Percentiles rank a stretch among this genome's conserved stretches.
Evolutionary conservation across 2,329 filamentous ascomycete genomes (phyloP).

Genomic region (Proliferodiscus dingleyae): DNA sequence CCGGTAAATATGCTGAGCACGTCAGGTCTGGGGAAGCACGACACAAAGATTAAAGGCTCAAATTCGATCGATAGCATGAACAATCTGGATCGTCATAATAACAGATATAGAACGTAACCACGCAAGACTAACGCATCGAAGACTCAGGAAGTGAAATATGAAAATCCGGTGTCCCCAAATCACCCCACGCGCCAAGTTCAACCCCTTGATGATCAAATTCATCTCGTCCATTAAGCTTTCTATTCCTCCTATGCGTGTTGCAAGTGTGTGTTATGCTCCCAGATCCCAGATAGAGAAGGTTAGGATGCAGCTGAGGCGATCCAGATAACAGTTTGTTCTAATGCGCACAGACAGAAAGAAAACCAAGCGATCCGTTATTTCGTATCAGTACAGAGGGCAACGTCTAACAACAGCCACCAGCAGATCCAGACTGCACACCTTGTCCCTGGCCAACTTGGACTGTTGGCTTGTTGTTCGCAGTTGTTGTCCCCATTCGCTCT

Average conservation of each 20-base stretch:
- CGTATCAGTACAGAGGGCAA: slow-evolving; percentile 14
- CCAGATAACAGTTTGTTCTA: slow-evolving; percentile 30
- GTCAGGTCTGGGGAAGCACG: too few relatives aligned
- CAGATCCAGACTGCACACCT: slow-evolving; percentile 83
- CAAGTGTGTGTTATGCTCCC: slow-evolving; percentile 23
- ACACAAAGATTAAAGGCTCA: slow-evolving; percentile 32
- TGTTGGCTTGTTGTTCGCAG: slow-evolving; percentile 94
- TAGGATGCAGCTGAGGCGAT: slow-evolving; percentile 28
- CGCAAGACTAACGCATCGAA: slow-evolving; percentile 10
- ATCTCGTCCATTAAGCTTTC: slow-evolving; percentile 30
- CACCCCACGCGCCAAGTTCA: slow-evolving; percentile 25
- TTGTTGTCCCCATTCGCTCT: slow-evolving; percentile 97
- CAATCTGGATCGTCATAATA: slow-evolving; percentile 17
- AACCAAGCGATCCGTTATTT: slow-evolving; percentile 22
- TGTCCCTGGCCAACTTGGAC: slow-evolving; percentile 94
- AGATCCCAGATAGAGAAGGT: slow-evolving; percentile 16
- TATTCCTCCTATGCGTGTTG: slow-evolving; percentile 23
- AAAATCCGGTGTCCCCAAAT: slow-evolving; percentile 20
- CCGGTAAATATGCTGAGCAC: too few relatives aligned
- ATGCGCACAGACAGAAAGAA: slow-evolving; percentile 27
- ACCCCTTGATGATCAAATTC: slow-evolving; percentile 18
- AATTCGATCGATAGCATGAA: slow-evolving; percentile 54
- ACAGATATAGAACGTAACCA: slow-evolving; percentile 15
- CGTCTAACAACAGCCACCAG: slow-evolving; percentile 83
- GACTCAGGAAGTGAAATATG: slow-evolving; percentile 12